Evolutionary conservation across 1,284 basidiomycete species (phyloP), one percentile per base, ranked within the genome.

Genomic region (Ustilago shanxiensis): DNA sequence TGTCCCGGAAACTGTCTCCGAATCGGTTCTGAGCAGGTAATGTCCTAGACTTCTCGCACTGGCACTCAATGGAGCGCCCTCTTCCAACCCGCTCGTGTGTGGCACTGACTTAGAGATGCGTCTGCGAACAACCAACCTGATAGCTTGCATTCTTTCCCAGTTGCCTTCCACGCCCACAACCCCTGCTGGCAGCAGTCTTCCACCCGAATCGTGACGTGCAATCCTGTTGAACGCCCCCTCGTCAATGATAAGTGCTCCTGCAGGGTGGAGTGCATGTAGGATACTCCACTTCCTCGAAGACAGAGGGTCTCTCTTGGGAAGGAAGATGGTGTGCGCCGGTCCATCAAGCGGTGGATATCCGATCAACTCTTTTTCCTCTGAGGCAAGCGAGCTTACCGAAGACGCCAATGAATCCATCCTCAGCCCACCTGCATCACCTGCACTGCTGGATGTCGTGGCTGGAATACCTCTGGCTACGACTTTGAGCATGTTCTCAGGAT

Each of bases 261-360:
- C 90, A 0, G 95, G 93, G 70, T 91, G 91, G 26, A 99, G 89
- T 0, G 95, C 98, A 86, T 99, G 95, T 16, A 92, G 90, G 28
- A 96, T 95, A 94, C 95, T 98, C 77, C 94, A 92, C 81, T 98
- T 98, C 45, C 97, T 90, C 35, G 97, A 95, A 33, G 93, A 91
- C 78, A 97, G 88, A 0, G 94, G 94, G 5, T 89, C 87, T 1
- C 89, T 82, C 20, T 92, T 91, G 3, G 95, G 91, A 18, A 90
- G 89, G 88, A 99, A 98, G 28, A 95, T 87, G 0, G 96, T 98
- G 83, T 98, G 95, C 1, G 93, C 90, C 2, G 94, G 94, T 6
- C 44, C 63, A 8, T 73, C 63, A 6, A 82, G 35, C 0, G 79
- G 70, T 9, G 80, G 80, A 31, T 72, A 62, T 6, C 80, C 80